Conservation (phyloP, 768 basidiomycete genomes). For the Boletus rubescentipes region DNA sequence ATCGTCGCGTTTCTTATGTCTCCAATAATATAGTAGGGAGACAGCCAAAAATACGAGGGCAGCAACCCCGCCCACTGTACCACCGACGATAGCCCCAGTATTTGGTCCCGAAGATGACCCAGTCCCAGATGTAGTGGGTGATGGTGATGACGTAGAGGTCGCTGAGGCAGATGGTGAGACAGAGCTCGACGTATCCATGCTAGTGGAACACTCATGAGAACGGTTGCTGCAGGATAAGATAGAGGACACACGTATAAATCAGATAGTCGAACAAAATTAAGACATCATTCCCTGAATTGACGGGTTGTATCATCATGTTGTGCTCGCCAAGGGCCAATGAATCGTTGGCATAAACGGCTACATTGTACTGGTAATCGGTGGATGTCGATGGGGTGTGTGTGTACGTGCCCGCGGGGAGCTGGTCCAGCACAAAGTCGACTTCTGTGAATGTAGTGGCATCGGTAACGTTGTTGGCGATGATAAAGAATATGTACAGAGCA, state of each 20-base stretch:
- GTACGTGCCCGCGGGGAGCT: not conserved
- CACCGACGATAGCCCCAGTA: slow-evolving; percentile 7
- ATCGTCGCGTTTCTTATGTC: not conserved
- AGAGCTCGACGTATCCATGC: not conserved
- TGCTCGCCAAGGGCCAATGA: slow-evolving; percentile 3
- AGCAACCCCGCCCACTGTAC: not conserved
- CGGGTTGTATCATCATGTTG: slow-evolving; percentile 7
- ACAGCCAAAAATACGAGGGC: not conserved
- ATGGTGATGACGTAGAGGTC: not conserved
- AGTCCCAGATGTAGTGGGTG: not conserved
- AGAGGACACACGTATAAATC: slow-evolving; percentile 14
- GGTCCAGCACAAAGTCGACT: slow-evolving; percentile 12
- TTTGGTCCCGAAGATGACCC: not conserved
- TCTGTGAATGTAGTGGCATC: not conserved
- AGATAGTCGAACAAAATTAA: slow-evolving; percentile 21
- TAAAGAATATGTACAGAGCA: slow-evolving; percentile 20
- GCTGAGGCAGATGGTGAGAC: not conserved
- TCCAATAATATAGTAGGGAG: slow-evolving; percentile 7
- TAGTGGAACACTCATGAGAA: slow-evolving; percentile 3
- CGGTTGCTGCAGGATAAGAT: not conserved
- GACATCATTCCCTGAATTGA: not conserved
- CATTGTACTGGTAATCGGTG: slow-evolving; percentile 13
- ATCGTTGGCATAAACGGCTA: slow-evolving; percentile 12
- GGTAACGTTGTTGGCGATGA: slow-evolving; percentile 6
- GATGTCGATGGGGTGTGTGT: not conserved